phyloP scores from a whole-genome alignment of 805 yeast genomes.

The Blastobotrys muscicola region DNA sequence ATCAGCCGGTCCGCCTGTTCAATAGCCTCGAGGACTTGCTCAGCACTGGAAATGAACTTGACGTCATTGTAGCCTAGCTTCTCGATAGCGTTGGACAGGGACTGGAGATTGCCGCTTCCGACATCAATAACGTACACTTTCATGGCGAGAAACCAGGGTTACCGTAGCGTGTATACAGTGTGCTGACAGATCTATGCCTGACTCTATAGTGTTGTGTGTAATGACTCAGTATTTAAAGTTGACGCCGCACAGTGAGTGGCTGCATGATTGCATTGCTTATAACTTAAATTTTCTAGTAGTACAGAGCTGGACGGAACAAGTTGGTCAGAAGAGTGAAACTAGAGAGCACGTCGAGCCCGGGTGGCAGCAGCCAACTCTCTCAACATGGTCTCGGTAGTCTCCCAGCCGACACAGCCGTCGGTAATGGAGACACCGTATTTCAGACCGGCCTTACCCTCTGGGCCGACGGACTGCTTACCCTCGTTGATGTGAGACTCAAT shows the following conservation, averaged over 20 bases:
- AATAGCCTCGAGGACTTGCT: slow-evolving; percentile 29
- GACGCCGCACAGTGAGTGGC: too few relatives aligned
- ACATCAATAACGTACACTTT: slow-evolving; percentile 76
- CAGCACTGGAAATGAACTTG: slow-evolving; percentile 46
- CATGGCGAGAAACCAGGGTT: slow-evolving; percentile 1
- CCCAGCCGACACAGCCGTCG: slow-evolving; percentile 94
- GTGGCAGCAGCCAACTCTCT: slow-evolving; percentile 75
- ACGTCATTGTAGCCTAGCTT: slow-evolving; percentile 61
- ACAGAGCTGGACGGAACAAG: too few relatives aligned
- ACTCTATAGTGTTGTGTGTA: too few relatives aligned
- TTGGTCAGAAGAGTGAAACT: background rate
- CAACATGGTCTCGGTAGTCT: slow-evolving; percentile 74
- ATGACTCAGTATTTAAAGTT: too few relatives aligned
- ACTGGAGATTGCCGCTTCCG: slow-evolving; percentile 88
- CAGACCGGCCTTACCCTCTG: slow-evolving; percentile 49
- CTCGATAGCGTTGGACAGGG: slow-evolving; percentile 78
- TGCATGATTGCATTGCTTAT: too few relatives aligned
- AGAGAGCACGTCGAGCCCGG: slow-evolving; percentile 45
- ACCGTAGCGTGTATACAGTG: too few relatives aligned
- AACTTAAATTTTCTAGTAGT: too few relatives aligned
- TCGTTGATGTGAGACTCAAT: slow-evolving; percentile 86
- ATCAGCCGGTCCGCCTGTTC: slow-evolving; percentile 39
- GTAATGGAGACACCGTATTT: slow-evolving; percentile 95
- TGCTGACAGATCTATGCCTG: too few relatives aligned
- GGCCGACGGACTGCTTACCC: slow-evolving; percentile 81